Conservation (phyloP, 495 filamentous ascomycete genomes). For the Aspergillus biplanus region DNA sequence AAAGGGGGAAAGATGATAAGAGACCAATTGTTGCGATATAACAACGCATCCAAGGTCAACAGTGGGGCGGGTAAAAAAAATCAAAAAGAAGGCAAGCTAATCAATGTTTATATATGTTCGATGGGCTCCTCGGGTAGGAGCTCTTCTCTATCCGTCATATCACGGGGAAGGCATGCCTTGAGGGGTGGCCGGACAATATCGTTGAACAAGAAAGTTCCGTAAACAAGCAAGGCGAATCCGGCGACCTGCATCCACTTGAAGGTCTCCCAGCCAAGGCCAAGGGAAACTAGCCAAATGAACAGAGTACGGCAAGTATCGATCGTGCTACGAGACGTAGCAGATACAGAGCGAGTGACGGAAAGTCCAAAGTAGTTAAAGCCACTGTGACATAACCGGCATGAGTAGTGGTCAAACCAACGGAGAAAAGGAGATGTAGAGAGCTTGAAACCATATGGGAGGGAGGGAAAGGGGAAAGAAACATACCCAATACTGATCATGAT, state of each 20-base stretch:
- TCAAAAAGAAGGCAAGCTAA: not conserved
- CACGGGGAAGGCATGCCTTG: conserved; percentile 55
- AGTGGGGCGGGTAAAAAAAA: not conserved
- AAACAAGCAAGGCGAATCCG: conserved; percentile 88
- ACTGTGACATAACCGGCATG: conserved; percentile 40
- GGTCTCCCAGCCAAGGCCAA: conserved; percentile 92
- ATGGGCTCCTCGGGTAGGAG: conserved; percentile 85
- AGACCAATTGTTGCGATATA: not conserved
- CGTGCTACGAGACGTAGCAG: conserved; percentile 88
- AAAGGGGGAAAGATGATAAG: too few species aligned
- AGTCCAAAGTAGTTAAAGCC: conserved; percentile 99
- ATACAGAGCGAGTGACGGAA: conserved; percentile 83
- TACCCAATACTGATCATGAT: conserved; percentile 99
- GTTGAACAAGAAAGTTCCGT: conserved; percentile 97
- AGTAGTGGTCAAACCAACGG: too few species aligned
- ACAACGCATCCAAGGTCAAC: not conserved
- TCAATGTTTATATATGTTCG: conserved; percentile 57
- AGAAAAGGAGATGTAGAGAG: conserved; percentile 17
- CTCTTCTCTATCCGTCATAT: conserved; percentile 51
- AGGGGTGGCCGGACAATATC: conserved; percentile 84
- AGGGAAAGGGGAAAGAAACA: conserved; percentile 32
- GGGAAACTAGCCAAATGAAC: conserved; percentile 96
- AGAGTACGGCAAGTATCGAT: conserved; percentile 97
- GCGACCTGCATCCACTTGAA: conserved; percentile 97
- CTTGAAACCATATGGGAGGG: not conserved